These are phyloP conservation scores for Populus davidiana DNA, from an alignment of 345 rosid species.

Conservation along the genomic window DNA sequence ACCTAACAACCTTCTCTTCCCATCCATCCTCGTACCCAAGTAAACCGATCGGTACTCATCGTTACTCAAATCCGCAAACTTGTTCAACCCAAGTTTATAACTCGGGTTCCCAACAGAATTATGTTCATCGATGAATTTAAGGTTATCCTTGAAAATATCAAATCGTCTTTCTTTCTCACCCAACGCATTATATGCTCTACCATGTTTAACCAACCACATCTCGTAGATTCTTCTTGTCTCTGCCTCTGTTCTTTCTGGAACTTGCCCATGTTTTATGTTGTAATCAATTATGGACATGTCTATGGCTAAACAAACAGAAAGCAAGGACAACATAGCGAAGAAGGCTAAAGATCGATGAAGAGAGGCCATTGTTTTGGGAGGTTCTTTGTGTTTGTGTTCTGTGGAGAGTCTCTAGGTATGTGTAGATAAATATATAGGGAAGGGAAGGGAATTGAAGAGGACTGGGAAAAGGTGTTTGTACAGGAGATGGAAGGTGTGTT, in stretches of 20 bases:
- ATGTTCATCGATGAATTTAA: constrained; percentile 47
- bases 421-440: background rate
- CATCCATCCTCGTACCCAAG: constrained; percentile 41
- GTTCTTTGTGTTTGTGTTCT: background rate
- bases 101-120: constrained; percentile 37
- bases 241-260: constrained; percentile 20
- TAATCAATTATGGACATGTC: constrained; percentile 58
- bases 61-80: constrained; percentile 62
- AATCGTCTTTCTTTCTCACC: constrained; percentile 59
- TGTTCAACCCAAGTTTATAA: constrained; percentile 53
- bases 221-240: constrained; percentile 41
- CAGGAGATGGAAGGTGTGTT: background rate
- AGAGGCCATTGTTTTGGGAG: background rate
- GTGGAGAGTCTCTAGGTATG: background rate
- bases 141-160: constrained; percentile 56
- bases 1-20: background rate
- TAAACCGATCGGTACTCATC: constrained; percentile 45
- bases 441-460: background rate
- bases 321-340: background rate
- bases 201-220: constrained; percentile 52
- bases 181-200: constrained; percentile 49
- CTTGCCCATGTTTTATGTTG: constrained; percentile 27
- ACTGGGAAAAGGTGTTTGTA: background rate
- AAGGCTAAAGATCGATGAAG: background rate
- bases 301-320: constrained; percentile 24